A percentile compares a stretch with the other conserved stretches of the same genome.
Conservation (phyloP, 164 flowering plant genomes). For the Vitis riparia region DNA sequence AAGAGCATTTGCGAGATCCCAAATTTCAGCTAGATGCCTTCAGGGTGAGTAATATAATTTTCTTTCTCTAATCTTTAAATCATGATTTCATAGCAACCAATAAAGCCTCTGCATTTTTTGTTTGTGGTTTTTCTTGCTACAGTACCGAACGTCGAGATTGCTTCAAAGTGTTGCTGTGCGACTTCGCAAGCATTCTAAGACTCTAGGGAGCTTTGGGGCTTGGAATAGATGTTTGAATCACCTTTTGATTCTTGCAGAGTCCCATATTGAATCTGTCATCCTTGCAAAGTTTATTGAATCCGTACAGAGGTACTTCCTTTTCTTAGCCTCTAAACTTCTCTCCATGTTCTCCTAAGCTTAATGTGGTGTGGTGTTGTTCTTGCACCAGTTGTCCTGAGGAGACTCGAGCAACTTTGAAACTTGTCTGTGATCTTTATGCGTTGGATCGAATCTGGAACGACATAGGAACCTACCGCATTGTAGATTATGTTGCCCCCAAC, state of each 20-base stretch:
- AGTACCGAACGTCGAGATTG: constrained; percentile 93
- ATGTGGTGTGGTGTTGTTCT: constrained; percentile 1
- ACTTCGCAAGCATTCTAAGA: constrained; percentile 76
- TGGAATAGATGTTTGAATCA: constrained; percentile 99
- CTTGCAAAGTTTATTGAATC: constrained; percentile 89
- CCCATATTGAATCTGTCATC: constrained; percentile 90
- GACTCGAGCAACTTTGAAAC: constrained; percentile 72
- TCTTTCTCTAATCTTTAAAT: background rate
- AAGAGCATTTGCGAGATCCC: constrained; percentile 86
- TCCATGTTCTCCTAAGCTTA: background rate
- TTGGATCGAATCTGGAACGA: constrained; percentile 94
- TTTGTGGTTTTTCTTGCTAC: constrained; percentile 22
- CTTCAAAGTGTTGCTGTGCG: constrained; percentile 87
- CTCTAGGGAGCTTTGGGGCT: constrained; percentile 90
- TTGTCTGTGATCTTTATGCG: constrained; percentile 92
- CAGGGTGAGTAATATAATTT: constrained; percentile 50
- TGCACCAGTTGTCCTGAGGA: constrained; percentile 74
- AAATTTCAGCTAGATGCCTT: constrained; percentile 94
- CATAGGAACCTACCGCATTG: constrained; percentile 94
- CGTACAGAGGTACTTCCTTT: constrained; percentile 57
- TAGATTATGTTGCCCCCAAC: constrained; percentile 96
- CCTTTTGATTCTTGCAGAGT: constrained; percentile 89
- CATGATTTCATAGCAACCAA: background rate
- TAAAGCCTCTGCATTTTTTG: background rate
- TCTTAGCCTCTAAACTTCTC: background rate